Base-by-base conservation (phyloP, 306 rosid genomes). In the Mimosa bimucronata region DNA sequence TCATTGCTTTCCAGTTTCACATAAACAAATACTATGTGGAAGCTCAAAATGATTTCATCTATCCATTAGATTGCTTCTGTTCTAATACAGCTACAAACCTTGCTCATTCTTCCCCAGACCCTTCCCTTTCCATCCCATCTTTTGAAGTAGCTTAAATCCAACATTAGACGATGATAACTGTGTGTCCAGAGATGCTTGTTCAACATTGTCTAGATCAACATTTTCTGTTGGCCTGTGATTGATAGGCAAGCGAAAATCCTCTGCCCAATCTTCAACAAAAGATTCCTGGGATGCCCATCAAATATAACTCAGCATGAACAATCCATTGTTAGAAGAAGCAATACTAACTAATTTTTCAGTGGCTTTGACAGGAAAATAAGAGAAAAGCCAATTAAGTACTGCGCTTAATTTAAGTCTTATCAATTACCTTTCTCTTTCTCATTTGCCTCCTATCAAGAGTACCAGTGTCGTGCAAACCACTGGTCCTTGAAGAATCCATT, bases 61-160 rank as follows among this genome's bases (percentile, higher is more conserved):
- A 25, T 55, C 26, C 0, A 55, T n/a, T 9, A 57, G 64, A 57
- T 57, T 57, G 64, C 29, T 23, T 57, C 29, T 0, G 29, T 23
- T 57, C 14, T 23, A 57, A 23, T 57, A 23, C 31, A 58, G 9
- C 31, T 9, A 58, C 65, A 58, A 82, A 91, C 99, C 99, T 91
- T 95, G 99, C 88, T 95, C 98, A 83, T 95, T 85, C 87, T 95
- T 92, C 85, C 98, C 99, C 16, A 95, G 96, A 73, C 99, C 99
- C 79, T 91, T 95, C 74, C 99, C 99, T 83, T 95, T 95, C 99
- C 99, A 95, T 31, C 99, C 99, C 98, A 95, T 95, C 82, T 95
- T 95, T 81, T 95, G 98, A 69, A 95, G 99, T 86, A 95, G 99
- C 92, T 90, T 89, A 87, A 89, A 95, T 26, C 99, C 99, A 77